Percentiles rank a stretch among this genome's conserved stretches.
These are phyloP conservation scores for Eimeria praecox DNA, from an alignment of 169 alveolate species.

Conservation along the genomic window DNA sequence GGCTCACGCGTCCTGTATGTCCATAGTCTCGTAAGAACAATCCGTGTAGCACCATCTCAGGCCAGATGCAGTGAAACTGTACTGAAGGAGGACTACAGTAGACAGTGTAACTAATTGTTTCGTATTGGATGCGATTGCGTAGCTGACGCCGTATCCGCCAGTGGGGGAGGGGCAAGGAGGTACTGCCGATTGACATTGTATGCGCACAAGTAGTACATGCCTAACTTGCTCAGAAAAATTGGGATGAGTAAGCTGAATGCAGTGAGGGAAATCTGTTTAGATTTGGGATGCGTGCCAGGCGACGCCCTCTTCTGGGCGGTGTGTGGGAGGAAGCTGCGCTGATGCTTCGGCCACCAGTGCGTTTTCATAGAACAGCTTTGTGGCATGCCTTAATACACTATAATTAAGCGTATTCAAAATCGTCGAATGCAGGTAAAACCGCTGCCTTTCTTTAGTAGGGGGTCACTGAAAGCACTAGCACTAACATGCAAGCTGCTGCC, in stretches of 20 bases:
- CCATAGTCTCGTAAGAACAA: background rate
- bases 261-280: background rate
- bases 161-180: background rate
- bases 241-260: background rate
- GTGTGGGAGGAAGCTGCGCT: background rate
- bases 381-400: background rate
- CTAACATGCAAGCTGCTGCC: background rate
- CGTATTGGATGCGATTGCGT: background rate
- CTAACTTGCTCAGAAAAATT: background rate
- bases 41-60: background rate
- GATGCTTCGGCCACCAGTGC: background rate
- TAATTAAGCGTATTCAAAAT: background rate
- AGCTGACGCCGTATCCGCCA: background rate
- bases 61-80: background rate
- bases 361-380: background rate
- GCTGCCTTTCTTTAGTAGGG: background rate
- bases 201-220: background rate
- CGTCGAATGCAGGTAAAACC: background rate
- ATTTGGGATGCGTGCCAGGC: background rate
- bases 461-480: background rate
- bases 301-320: background rate
- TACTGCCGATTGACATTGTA: background rate
- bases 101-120: background rate
- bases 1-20: background rate
- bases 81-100: background rate